Evolutionary conservation across 2,329 filamentous ascomycete genomes (phyloP), one percentile per base, ranked within the genome.

Genomic region (Neonectria punicea): DNA sequence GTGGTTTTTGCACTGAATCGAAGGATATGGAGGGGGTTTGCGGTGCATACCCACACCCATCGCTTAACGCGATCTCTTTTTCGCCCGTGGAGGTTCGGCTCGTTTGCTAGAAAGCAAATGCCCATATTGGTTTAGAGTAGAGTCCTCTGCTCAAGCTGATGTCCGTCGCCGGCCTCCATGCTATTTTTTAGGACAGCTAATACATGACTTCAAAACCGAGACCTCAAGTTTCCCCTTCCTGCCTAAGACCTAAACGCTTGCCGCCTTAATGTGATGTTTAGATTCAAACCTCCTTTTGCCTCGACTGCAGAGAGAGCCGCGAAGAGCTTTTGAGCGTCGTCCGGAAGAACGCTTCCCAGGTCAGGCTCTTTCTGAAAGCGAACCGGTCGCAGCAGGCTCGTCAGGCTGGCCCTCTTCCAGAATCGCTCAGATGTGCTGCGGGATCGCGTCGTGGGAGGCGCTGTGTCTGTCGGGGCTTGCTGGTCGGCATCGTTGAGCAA

Each of bases 121-220:
- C 58, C 41, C 58, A 63, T 39, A 61, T 61, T 70, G 61, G 62
- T 68, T 67, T 58, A 70, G 72, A 72, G 67, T 71, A 67, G 34
- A 36, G 30, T 34, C 14, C 30, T 43, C 39, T 69, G 59, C 47
- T 73, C 43, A 61, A 62, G 67, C 65, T 51, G 51, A 67, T 28
- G 58, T 67, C 61, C 58, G 47, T 69, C 67, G 70, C 71, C 65
- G 61, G 65, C 61, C 66, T 68, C 61, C 65, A 71, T 70, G 73
- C 70, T 71, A 68, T 69, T 69, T 67, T 75, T 74, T 71, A 68
- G 68, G 74, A 74, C 73, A 76, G 67, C 14, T 36, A 36, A 14
- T 36, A 14, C 34, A 36, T 36, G 34, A 14, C 34, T 1, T 16
- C 13, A n/a, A 34, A 11, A 2, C 4, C 32, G 10, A 34, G 69